These are phyloP conservation scores for Diplotaxis tenuifolia DNA, from an alignment of 345 rosid species.

Conservation along the genomic window DNA sequence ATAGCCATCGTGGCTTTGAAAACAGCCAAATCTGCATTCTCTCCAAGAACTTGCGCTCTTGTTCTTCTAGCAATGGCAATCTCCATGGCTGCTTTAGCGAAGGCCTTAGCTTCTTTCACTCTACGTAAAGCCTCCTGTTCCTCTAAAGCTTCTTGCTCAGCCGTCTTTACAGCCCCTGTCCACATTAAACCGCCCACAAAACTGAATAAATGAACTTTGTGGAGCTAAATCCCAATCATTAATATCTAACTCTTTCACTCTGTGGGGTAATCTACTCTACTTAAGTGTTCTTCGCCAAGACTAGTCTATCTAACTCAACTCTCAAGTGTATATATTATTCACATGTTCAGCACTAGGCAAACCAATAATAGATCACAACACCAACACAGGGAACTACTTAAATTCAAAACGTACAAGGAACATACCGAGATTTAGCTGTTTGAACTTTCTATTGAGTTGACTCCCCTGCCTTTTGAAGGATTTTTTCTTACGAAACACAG, in stretches of 20 bases:
- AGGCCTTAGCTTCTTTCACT: constrained; percentile 53
- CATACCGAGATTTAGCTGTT: constrained; percentile 58
- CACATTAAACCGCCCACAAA: no score
- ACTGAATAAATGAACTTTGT: no score
- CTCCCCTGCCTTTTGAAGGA: constrained; percentile 67
- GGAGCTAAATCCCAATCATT: no score
- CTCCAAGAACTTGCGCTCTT: constrained; percentile 69
- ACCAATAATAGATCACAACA: neutral
- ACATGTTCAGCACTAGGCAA: constrained; percentile 6
- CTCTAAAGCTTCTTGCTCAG: constrained; percentile 49
- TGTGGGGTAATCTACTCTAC: constrained; percentile 18
- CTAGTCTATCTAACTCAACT: constrained; percentile 4
- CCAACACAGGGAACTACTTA: neutral
- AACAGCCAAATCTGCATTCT: constrained; percentile 74
- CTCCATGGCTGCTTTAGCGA: constrained; percentile 44
- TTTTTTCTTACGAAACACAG: constrained; percentile 70
- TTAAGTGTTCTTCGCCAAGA: neutral
- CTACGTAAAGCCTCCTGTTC: constrained; percentile 43
- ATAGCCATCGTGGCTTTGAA: constrained; percentile 72
- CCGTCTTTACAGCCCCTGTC: constrained; percentile 42
- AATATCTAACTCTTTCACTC: no score
- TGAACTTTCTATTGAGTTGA: constrained; percentile 65
- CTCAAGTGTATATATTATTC: neutral
- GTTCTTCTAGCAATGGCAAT: constrained; percentile 54
- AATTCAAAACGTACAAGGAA: neutral